Conservation (phyloP, 495 filamentous ascomycete species). For the Penicillium parvum region DNA sequence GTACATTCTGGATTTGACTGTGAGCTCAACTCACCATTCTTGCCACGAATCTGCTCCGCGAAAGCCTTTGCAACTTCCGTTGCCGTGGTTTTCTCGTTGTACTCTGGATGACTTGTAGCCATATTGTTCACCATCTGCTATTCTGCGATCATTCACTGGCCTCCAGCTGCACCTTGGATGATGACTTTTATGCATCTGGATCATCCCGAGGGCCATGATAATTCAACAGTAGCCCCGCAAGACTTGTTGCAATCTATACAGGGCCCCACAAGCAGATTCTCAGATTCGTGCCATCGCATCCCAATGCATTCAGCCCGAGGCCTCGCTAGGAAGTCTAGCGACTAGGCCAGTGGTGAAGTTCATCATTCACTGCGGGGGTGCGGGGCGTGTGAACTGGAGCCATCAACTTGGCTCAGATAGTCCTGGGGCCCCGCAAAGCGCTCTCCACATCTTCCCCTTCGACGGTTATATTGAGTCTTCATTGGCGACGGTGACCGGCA, state of each 20-base stretch:
- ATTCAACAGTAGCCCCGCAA: background rate
- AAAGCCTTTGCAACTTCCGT: constrained; percentile 41
- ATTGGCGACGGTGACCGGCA: constrained; percentile 9
- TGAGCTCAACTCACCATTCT: constrained; percentile 25
- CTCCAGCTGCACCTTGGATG: background rate
- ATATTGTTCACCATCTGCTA: background rate
- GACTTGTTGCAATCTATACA: no score
- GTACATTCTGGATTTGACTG: background rate
- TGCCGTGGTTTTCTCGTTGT: constrained; percentile 39
- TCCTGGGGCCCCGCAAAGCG: constrained; percentile 10
- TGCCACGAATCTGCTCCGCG: constrained; percentile 31
- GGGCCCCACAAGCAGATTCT: constrained; percentile 4
- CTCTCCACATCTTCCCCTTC: constrained; percentile 8
- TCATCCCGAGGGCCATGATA: background rate
- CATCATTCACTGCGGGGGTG: constrained; percentile 11
- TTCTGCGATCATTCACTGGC: background rate
- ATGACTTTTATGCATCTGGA: background rate
- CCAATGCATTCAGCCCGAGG: no score
- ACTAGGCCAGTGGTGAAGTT: background rate
- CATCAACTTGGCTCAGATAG: background rate
- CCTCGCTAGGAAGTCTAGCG: no score
- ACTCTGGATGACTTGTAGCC: constrained; percentile 32
- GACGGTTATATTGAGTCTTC: background rate
- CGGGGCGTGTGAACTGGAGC: constrained; percentile 4
- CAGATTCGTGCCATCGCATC: no score